A percentile compares a stretch with the other conserved stretches of the same genome.
Evolutionary conservation across 192 early-diverging fungal genomes (phyloP).

Genomic region (Glomus cerebriforme): DNA sequence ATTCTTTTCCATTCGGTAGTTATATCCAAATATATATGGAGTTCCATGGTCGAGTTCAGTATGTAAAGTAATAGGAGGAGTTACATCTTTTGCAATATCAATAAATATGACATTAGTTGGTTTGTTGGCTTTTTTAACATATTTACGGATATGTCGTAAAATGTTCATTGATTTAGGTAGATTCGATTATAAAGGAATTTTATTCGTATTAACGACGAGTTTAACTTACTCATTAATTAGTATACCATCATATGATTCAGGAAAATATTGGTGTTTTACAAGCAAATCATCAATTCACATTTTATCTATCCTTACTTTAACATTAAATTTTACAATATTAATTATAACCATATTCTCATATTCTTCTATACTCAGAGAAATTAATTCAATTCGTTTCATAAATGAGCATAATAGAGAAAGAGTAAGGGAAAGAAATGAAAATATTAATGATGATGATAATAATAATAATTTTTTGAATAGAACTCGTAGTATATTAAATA

Average conservation of each 20-base stretch:
- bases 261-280: conserved; percentile 29
- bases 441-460: background rate
- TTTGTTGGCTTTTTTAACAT: conserved; percentile 2
- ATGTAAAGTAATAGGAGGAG: conserved; percentile 6
- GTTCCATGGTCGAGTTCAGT: background rate
- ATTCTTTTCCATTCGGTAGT: background rate
- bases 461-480: background rate
- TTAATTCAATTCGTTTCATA: conserved; percentile 5
- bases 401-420: background rate
- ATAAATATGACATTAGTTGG: conserved; percentile 12
- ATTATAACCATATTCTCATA: background rate
- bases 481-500: background rate
- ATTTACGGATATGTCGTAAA: conserved; percentile 15
- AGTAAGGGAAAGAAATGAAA: background rate
- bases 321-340: conserved; percentile 5
- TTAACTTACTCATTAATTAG: background rate
- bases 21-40: background rate
- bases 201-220: background rate
- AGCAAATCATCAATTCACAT: background rate
- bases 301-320: background rate
- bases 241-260: conserved; percentile 7
- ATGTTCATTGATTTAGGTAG: background rate
- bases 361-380: background rate
- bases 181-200: conserved; percentile 7
- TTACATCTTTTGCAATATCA: conserved; percentile 6